A percentile compares a stretch with the other conserved stretches of the same genome.
Conservation (phyloP, 139 green algal genomes). For the Auxenochlorella protothecoides region DNA sequence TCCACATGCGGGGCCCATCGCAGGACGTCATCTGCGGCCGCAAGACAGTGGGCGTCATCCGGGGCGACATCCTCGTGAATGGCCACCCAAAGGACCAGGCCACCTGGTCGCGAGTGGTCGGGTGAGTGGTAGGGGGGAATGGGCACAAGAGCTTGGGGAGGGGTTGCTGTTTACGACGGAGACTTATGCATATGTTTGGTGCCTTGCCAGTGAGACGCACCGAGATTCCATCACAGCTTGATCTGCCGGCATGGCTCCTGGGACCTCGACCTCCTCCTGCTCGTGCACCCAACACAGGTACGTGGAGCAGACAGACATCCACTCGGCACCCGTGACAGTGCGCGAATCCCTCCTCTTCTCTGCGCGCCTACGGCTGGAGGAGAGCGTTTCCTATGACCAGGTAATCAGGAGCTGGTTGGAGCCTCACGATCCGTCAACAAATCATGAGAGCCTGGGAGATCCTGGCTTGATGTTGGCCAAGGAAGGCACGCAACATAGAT, state of each 20-base stretch:
- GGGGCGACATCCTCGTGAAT: slow-evolving; percentile 55
- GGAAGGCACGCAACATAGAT: too few relatives aligned
- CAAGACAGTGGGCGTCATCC: slow-evolving; percentile 62
- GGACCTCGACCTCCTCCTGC: too few relatives aligned
- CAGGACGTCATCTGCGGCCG: slow-evolving; percentile 53
- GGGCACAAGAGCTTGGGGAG: neutral
- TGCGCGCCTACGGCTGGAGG: slow-evolving; percentile 48
- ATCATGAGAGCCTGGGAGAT: too few relatives aligned
- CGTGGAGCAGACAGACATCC: slow-evolving; percentile 30
- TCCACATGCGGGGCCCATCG: too few relatives aligned
- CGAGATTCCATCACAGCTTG: too few relatives aligned
- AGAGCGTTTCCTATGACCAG: slow-evolving; percentile 5
- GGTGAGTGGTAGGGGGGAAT: slow-evolving; percentile 35
- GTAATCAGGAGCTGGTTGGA: neutral
- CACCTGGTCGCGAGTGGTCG: slow-evolving; percentile 51
- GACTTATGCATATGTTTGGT: too few relatives aligned
- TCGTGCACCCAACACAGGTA: neutral
- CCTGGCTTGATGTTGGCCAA: too few relatives aligned
- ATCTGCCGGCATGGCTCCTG: too few relatives aligned
- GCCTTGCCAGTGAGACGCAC: too few relatives aligned
- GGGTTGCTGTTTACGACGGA: neutral
- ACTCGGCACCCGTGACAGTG: slow-evolving; percentile 41
- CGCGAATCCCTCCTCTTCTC: slow-evolving; percentile 48
- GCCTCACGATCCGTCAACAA: too few relatives aligned
- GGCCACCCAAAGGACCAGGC: slow-evolving; percentile 51